Conservation (phyloP, 371 early-diverging fungal species). For the Chytridium lagenaria region DNA sequence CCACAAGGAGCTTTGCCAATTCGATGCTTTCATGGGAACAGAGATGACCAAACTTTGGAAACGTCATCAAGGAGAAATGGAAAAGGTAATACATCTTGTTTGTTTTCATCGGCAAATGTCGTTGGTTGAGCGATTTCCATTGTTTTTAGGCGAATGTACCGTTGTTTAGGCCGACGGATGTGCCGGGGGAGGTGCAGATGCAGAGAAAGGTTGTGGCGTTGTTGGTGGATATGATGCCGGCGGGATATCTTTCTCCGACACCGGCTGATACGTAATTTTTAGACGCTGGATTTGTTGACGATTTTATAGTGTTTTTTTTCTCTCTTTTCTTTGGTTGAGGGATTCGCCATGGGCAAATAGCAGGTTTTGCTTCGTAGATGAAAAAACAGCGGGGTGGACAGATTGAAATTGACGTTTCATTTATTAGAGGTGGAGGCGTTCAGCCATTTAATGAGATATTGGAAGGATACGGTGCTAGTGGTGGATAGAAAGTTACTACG, state of each 20-base stretch:
- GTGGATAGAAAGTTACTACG: too few species aligned
- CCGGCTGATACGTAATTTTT: too few species aligned
- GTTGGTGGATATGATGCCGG: constrained; percentile 9
- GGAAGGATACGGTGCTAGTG: too few species aligned
- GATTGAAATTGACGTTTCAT: too few species aligned
- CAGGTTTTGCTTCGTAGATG: too few species aligned
- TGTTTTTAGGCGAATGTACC: constrained; percentile 23
- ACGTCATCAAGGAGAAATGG: constrained; percentile 29
- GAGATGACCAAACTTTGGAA: constrained; percentile 26
- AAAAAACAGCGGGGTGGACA: too few species aligned
- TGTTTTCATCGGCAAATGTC: background rate
- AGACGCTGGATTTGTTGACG: too few species aligned
- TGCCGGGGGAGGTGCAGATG: background rate
- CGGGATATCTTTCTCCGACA: background rate
- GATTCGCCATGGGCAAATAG: too few species aligned
- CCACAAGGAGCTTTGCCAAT: constrained; percentile 1
- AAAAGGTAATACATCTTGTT: background rate
- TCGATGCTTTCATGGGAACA: constrained; percentile 13
- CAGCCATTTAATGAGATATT: too few species aligned
- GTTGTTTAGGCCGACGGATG: constrained; percentile 22
- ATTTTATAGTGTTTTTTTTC: too few species aligned
- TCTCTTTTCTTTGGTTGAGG: too few species aligned
- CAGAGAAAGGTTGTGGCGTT: constrained; percentile 29
- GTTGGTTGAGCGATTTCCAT: background rate
- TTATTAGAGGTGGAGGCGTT: too few species aligned